Base-by-base conservation (phyloP, 176 grass and related monocot species). In the Aegilops sharonensis region DNA sequence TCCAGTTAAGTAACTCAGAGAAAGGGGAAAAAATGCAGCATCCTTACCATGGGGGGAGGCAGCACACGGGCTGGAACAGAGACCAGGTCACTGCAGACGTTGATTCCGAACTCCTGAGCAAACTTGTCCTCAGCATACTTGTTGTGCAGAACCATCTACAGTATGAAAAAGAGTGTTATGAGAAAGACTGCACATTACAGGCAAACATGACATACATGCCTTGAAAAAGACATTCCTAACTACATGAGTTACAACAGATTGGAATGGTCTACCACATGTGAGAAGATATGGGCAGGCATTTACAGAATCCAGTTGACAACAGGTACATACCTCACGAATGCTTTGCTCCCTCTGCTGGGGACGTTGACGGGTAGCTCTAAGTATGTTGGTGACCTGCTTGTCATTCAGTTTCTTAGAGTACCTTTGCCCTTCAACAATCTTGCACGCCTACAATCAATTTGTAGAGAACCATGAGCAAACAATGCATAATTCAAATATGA, bases 341-440 rank as follows among this genome's bases (percentile, higher is more conserved):
- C 85, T 94, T 30, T 82, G 86, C 65, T 94, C 91, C 81, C 95
- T 94, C 45, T 91, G 81, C 34, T 69, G 84, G 37, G 95, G 95
- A 69, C 89, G 85, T 85, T 97, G 87, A 81, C 91, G 91, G 36
- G 92, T 94, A 82, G 86, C 85, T 83, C 78, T 89, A 35, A 94
- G 79, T 39, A 97, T 79, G 32, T 87, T 88, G 54, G 95, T 93
- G 35, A 93, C 92, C 67, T 93, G 92, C 60, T 23, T 92, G 61
- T 94, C 92, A 90, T 90, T 97, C 21, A 97, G 91, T 77, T 93
- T 94, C 80, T 93, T 93, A 12, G 82, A 89, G 31, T 86, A 97
- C 77, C 93, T 94, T 30, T 97, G 92, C 29, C 95, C 95, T 93
- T 93, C 91, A 1, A 97, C 57, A 72, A 94, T 94, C 74, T 86